These are phyloP conservation scores for Cornus suecica DNA, from an alignment of 148 eudicot genomes.

Conservation along the genomic window DNA sequence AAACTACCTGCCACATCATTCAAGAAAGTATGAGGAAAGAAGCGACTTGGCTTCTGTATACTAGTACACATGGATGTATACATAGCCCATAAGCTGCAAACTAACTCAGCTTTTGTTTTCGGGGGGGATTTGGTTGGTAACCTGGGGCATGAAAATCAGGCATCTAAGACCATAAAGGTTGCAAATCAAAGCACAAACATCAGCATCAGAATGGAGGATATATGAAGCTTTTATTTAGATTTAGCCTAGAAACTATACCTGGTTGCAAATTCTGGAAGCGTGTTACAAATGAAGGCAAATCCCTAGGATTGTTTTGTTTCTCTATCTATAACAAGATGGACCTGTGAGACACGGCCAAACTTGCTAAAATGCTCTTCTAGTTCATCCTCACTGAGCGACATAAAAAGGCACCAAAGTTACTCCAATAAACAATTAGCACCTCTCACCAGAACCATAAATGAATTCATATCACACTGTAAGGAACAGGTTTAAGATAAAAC, in stretches of 20 bases:
- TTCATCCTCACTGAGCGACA: slow-evolving; percentile 75
- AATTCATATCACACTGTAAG: background rate
- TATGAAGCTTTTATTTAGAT: background rate
- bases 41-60: background rate
- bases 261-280: slow-evolving; percentile 69
- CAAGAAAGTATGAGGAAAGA: background rate
- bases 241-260: slow-evolving; percentile 42
- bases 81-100: background rate
- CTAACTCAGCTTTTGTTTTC: too few relatives aligned
- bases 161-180: background rate
- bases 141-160: too few relatives aligned
- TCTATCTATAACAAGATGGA: slow-evolving; percentile 85
- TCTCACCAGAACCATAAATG: slow-evolving; percentile 5
- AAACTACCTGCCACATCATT: background rate
- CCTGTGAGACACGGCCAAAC: slow-evolving; percentile 66
- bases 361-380: slow-evolving; percentile 65
- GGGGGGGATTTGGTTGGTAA: too few relatives aligned
- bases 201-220: background rate
- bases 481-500: background rate
- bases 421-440: slow-evolving; percentile 5
- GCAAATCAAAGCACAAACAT: background rate
- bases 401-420: slow-evolving; percentile 6
- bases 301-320: slow-evolving; percentile 87
- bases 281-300: slow-evolving; percentile 60
- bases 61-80: too few relatives aligned